Evolutionary conservation across 1,284 basidiomycete genomes (phyloP), one percentile per base, ranked within the genome.

Genomic region (Ganoderma sinense): DNA sequence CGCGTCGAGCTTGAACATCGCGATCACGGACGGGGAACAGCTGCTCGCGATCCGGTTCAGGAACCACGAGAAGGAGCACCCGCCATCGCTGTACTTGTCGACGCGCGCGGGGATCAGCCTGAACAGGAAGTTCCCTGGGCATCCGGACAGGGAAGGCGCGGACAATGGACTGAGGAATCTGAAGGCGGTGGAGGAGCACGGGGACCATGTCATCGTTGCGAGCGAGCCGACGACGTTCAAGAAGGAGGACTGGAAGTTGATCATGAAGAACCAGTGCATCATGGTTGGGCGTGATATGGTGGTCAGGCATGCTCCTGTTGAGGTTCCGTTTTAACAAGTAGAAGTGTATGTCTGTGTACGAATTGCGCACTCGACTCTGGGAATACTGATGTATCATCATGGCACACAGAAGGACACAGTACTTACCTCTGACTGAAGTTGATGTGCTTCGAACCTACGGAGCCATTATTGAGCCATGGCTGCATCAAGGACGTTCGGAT

Each of bases 71-170:
- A 77, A 74, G n/a, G 75, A 80, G 66, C 79, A 82, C 53, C 82
- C 81, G 41, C 80, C 82, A 13, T 79, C 77, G 33, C 71, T 82
- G 67, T 84, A 83, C 73, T 77, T 78, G 66, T 83, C 82, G 16
- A 81, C 78, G 43, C 76, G 68, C 33, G 82, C 82, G 13, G 82
- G 82, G n/a, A 73, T 80, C 20, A 74, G 76, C 31, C 77, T 84
- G 51, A 82, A 83, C 71, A 64, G 80, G 41, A 82, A 83, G 75
- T 83, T 78, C 71, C 79, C 80, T 13, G 82, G 80, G 2, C 82
- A 83, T 72, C 82, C 82, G 13, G 79, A 82, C 65, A 43, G 59
- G 51, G 74, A 71, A 43, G 76, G 71, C 29, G 66, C 55, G 16
- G 74, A 75, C 55, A 74, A 75, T 64, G 75, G 71, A 41, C 36